Base-by-base conservation (phyloP, 2,329 filamentous ascomycete genomes). In the Allantophomopsis cytisporea region DNA sequence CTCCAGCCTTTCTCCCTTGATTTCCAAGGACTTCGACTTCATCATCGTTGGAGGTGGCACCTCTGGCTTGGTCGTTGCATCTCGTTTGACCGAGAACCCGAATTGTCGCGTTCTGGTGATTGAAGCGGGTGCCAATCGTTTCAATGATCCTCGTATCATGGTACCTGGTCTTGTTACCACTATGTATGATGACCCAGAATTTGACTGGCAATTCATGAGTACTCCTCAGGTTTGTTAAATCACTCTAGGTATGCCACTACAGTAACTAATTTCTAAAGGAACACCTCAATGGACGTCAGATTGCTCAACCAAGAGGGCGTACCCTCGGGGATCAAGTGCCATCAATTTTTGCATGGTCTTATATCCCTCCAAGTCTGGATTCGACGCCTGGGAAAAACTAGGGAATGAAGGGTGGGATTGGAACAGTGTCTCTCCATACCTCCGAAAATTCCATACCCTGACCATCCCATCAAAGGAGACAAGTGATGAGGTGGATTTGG, bases 301-400 rank as follows among this genome's bases (percentile, higher is more conserved):
- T 73, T 2, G 62, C 66, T 44, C 69, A 69, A 44, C 62, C 62
- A 5, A 63, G 69, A 1, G 70, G 71, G 1, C 61, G 61, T 37
- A 66, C 65, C 0, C 53, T 75, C 0, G 70, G 71, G 2, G 71
- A 2, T 64, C 62, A 3, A 66, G 59, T 39, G 65, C 67, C 7
- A 68, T 73, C 46, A 75, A 75, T 49, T 74, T 73, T 41, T 20
- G 63, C 71, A 39, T 80, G 76, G 73, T 73, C 73, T 1, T 56
- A 61, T 0, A 44, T 68, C 2, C 20, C 5, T 21, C 20, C 20
- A 21, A 21, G 20, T 67, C 73, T 0, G 71, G 57, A 0, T 76
- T 82, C 45, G 63, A 73, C 4, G 51, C 57, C 0, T 82, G 68
- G 53, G 20, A 21, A 21, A 8, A 8, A 5, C 20, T 21, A 21